Conservation (phyloP, 108 stramenopile species). For the Parmales sp. region DNA sequence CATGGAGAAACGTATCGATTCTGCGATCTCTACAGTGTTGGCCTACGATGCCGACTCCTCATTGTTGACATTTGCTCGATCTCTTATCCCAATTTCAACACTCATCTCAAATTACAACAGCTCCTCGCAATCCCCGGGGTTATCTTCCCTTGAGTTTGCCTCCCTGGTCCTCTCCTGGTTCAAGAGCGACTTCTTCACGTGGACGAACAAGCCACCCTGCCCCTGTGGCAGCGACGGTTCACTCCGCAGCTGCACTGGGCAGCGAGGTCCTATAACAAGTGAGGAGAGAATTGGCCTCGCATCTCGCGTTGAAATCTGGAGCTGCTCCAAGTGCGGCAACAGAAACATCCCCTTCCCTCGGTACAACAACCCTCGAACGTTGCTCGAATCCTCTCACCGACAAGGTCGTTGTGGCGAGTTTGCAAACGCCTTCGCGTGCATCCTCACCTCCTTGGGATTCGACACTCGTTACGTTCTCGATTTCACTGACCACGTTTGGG, state of each 20-base stretch:
- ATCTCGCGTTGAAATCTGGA: conserved; percentile 33
- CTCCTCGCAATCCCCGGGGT: background rate
- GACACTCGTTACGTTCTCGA: conserved; percentile 86
- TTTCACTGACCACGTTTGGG: conserved; percentile 97
- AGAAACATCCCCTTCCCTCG: conserved; percentile 74
- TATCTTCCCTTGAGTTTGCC: background rate
- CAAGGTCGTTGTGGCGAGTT: conserved; percentile 93
- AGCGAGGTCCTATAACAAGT: conserved; percentile 15
- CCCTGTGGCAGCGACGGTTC: conserved; percentile 23
- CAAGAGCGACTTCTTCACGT: conserved; percentile 50
- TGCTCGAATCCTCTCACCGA: conserved; percentile 43
- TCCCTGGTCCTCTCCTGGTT: conserved; percentile 34
- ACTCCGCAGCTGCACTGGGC: background rate
- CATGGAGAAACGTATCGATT: too few species aligned
- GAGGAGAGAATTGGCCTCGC: conserved; percentile 25
- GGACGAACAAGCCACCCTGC: conserved; percentile 46
- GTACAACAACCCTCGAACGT: conserved; percentile 67
- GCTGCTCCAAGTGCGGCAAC: conserved; percentile 42
- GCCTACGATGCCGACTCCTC: too few species aligned
- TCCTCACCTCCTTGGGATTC: conserved; percentile 72
- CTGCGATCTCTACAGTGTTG: too few species aligned
- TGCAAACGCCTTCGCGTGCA: conserved; percentile 87
- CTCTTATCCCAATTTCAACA: background rate
- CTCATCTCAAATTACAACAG: too few species aligned
- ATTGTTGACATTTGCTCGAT: background rate